Evolutionary conservation across 2,329 filamentous ascomycete species (phyloP), one percentile per base, ranked within the genome.

Genomic region (Endocalyx cinctus): DNA sequence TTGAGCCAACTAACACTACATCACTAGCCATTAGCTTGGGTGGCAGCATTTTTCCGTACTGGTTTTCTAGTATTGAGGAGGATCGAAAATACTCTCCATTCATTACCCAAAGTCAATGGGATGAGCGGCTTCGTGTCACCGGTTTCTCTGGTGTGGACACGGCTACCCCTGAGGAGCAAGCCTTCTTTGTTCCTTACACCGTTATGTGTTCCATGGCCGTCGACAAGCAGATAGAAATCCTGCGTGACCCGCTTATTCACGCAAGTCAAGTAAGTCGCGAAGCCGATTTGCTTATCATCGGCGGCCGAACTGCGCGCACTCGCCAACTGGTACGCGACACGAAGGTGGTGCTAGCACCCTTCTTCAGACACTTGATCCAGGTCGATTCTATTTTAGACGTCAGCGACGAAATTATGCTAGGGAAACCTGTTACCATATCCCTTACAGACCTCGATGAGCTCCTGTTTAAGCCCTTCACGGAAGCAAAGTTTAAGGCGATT

Each of bases 171-270:
- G 17, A 41, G 49, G 20, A 23, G 20, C 20, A 8, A 8, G 20
- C 20, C 20, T 23, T 23, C 20, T 23, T n/a, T 23, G 20, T 23
- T 8, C 20, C 20, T 23, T 23, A 23, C 20, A 8, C 20, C 5
- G 45, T 60, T 3, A 48, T 61, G 28, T 27, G 51, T 3, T 41
- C 55, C 1, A 59, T 62, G 27, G 60, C 60, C 2, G 45, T 60
- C 2, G 51, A 62, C 19, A 25, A 18, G 4, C 31, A 33, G 16
- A 31, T 38, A 25, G 30, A 31, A 23, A 23, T 38, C 22, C 29
- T 38, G 11, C 31, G 32, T 18, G 18, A 38, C 25, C 36, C 36
- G 14, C 32, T 38, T 11, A 27, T 18, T 17, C 17, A 27, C 5
- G 27, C 25, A 25, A 30, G 14, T 18, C 23, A 31, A 6, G 10